Percentiles rank a stretch among this genome's conserved stretches.
Evolutionary conservation across 305 asterid genomes (phyloP).

Genomic region (Caryopteris hybrid): DNA sequence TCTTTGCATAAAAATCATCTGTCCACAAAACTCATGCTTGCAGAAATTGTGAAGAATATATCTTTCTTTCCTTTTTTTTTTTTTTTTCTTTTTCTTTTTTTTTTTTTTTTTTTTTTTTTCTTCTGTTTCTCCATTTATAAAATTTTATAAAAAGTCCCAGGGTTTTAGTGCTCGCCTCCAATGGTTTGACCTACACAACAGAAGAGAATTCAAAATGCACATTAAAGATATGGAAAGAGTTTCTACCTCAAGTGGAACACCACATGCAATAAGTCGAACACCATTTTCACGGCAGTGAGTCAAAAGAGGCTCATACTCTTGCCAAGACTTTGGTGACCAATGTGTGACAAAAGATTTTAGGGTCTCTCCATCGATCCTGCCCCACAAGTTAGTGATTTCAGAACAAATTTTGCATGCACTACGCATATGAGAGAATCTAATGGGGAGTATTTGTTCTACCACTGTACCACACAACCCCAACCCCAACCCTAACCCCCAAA

Average conservation of each 20-base stretch:
- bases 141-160: not conserved
- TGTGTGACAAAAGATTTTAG: constrained; percentile 61
- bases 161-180: not conserved
- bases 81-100: not conserved
- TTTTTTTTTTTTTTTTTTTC: not conserved
- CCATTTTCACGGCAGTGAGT: constrained; percentile 66
- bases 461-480: no score
- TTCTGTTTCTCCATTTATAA: not conserved
- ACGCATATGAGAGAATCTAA: not conserved
- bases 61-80: not conserved
- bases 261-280: constrained; percentile 70
- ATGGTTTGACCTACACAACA: not conserved
- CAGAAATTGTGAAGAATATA: not conserved
- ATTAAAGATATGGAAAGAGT: not conserved
- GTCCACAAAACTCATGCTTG: not conserved
- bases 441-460: no score
- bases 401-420: not conserved
- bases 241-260: constrained; percentile 77
- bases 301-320: constrained; percentile 74
- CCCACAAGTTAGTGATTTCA: constrained; percentile 13
- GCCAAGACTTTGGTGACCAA: constrained; percentile 76
- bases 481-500: no score
- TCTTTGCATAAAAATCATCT: not conserved
- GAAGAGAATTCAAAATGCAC: not conserved
- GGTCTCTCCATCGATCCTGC: constrained; percentile 67